Evolutionary conservation across 2,329 filamentous ascomycete species (phyloP), one percentile per base, ranked within the genome.

Genomic region (Phialophora macrospora): DNA sequence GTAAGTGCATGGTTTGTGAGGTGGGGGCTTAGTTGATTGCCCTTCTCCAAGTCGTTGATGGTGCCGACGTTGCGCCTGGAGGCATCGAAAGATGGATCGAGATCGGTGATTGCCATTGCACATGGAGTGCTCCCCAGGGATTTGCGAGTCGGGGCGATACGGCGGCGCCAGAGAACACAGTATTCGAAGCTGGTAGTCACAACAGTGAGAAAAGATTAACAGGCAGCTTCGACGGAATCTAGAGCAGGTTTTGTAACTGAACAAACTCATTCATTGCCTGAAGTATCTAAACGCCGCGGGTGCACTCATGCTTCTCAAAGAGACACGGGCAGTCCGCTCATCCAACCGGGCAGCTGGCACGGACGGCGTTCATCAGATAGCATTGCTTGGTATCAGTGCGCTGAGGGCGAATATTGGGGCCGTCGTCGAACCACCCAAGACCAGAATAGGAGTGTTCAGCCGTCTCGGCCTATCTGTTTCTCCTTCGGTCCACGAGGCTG

Each of bases 1-100:
- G 82, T 80, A 48, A 93, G 86, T 0, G 84, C 84, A 17, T 84
- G 83, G 77, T 93, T 93, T 52, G 80, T 78, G 24, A 90, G 78
- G 70, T 88, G 84, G 54, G 82, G 81, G 52, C 80, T 38, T 8
- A 61, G 60, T 38, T 63, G 56, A 22, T 12, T 22, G 24, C 65
- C 65, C 52, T 67, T 67, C 52, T 67, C 65, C 24, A 67, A n/a
- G 48, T 67, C 61, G 12, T 44, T 60, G 11, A n/a, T 26, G 11
- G 49, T 14, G 38, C 60, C 38, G 14, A 28, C 51, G 28, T 22
- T 57, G 24, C 55, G 22, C 24, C 38, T 48, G n/a, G 46, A 55
- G 3, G 24, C 34, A 7, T 28, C 48, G 14, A 26, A 49, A 11
- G 46, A 46, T 11, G n/a, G 54, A 34, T 22, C n/a, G 17, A 54